Base-by-base conservation (phyloP, 805 yeast genomes). In the Schizosaccharomyces osmophilus region DNA sequence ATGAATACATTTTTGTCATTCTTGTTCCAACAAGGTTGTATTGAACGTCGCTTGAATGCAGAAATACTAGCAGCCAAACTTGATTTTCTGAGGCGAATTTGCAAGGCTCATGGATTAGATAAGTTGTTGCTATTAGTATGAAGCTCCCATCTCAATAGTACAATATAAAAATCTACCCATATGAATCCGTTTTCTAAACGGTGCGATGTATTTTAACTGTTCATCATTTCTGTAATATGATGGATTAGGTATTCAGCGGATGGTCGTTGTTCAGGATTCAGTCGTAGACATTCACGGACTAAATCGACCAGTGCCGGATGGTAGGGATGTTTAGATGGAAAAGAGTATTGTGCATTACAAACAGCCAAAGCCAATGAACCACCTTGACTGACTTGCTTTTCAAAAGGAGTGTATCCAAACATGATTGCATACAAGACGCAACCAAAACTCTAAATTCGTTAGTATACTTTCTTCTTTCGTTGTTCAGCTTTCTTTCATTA, bases 351-450 rank as follows among this genome's bases (percentile, higher is more conserved):
- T 0, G 87, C 93, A 61, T 79, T 80, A 19, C 79, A 74, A 43
- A 89, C 84, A 4, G 95, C 95, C 66, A 87, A 74, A 60, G 77
- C 81, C 65, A 88, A 74, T 65, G 83, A 85, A 4, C 94, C 95
- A 17, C 97, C 97, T 63, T 82, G 80, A 51, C 83, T 82, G 8
- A 41, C 42, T 41, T 36, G 26, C 36, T 24, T 57, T 41, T 57
- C 60, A 70, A 89, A 89, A 0, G 97, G 97, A 3, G 95, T 85
- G 39, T 77, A 76, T 0, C 84, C 84, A 72, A 85, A 89, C 70
- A 90, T 76, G 65, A 86, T 72, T 0, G 88, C 80, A 70, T 85
- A 89, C 19, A 87, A 69, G 1, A 87, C 75, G 68, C 96, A 87
- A 0, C 97, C 97, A 36, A 89, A 71, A 2, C 95, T 84, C 97